Evolutionary conservation across 805 yeast genomes (phyloP), one percentile per base, ranked within the genome.

Genomic region (Hanseniaspora occidentalis): DNA sequence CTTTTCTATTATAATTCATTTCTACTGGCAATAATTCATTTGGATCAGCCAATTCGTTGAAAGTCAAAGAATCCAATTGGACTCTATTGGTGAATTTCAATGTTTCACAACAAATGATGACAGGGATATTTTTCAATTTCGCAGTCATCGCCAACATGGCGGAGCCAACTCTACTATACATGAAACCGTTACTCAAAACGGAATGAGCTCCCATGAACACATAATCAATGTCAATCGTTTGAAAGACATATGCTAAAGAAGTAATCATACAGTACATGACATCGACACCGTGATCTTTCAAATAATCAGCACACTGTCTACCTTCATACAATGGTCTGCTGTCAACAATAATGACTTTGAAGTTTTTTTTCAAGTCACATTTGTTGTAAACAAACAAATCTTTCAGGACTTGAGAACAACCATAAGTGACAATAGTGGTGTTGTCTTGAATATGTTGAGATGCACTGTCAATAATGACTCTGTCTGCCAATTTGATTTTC

Each of bases 181-280:
- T 69, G 57, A 86, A 75, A 1, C 98, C 98, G 56, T 92, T 92
- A 7, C 96, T 85, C 43, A 92, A 70, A 84, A 92, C 86, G 24
- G 96, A 94, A 57, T 92, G 97, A 0, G 97, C 97, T 13, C 98
- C 98, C 26, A 92, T 66, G 58, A 92, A 81, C 6, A 92, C 94
- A 48, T 82, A 80, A 50, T 92, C 92, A 25, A 92, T 89, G 36
- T 55, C 53, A 57, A 84, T 86, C 50, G 79, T 82, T 18, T 41
- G 40, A 51, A 92, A 70, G 8, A 85, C 77, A 20, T 92, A 77
- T 3, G 88, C 74, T 38, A 92, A 66, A 16, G 95, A 80, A 41
- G 78, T 80, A 44, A 92, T 74, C 47, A 86, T 64, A 17, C 81
- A 83, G 54, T 92, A 92, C 38, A 84, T 79, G 39, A 64, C 68